Conservation (phyloP, 2,329 filamentous ascomycete species). For the Diplodia sapinea region DNA sequence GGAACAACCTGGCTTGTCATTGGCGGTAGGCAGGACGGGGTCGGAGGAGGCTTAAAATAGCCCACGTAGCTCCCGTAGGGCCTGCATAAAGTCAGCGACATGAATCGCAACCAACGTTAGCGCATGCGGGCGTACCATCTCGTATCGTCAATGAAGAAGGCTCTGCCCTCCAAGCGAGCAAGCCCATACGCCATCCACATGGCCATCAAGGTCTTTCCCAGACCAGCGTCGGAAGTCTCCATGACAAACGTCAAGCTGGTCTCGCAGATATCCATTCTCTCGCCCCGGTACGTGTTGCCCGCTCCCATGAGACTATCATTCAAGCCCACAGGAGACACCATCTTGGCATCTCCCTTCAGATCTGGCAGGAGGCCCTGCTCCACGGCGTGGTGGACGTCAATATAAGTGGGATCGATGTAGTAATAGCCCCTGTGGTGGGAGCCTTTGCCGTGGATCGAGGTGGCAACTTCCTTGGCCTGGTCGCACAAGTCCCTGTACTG, state of each 20-base stretch:
- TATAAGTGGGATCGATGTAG: slow-evolving; percentile 68
- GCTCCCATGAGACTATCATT: slow-evolving; percentile 33
- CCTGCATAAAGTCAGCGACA: slow-evolving; percentile 45
- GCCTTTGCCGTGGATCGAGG: slow-evolving; percentile 40
- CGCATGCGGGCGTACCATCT: slow-evolving; percentile 61
- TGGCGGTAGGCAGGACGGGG: slow-evolving; percentile 71
- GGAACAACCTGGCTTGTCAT: slow-evolving; percentile 78
- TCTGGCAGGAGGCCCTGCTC: slow-evolving; percentile 64
- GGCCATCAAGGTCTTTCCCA: slow-evolving; percentile 77
- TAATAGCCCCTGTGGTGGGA: slow-evolving; percentile 62
- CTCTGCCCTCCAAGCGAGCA: slow-evolving; percentile 72
- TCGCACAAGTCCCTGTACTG: slow-evolving; percentile 74
- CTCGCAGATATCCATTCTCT: slow-evolving; percentile 65
- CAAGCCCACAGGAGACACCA: slow-evolving; percentile 37
- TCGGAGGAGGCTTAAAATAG: slow-evolving; percentile 72
- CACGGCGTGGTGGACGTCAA: slow-evolving; percentile 77
- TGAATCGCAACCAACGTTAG: not conserved
- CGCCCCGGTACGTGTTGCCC: slow-evolving; percentile 34
- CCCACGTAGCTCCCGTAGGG: slow-evolving; percentile 76
- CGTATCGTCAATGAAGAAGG: slow-evolving; percentile 85
- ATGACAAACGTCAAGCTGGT: slow-evolving; percentile 78
- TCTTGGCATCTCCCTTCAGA: slow-evolving; percentile 40
- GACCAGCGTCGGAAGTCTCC: slow-evolving; percentile 74
- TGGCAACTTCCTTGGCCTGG: slow-evolving; percentile 69
- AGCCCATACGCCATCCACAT: slow-evolving; percentile 85